Evolutionary conservation across 2,329 filamentous ascomycete species (phyloP).

Genomic region (Magnaporthales sp.): DNA sequence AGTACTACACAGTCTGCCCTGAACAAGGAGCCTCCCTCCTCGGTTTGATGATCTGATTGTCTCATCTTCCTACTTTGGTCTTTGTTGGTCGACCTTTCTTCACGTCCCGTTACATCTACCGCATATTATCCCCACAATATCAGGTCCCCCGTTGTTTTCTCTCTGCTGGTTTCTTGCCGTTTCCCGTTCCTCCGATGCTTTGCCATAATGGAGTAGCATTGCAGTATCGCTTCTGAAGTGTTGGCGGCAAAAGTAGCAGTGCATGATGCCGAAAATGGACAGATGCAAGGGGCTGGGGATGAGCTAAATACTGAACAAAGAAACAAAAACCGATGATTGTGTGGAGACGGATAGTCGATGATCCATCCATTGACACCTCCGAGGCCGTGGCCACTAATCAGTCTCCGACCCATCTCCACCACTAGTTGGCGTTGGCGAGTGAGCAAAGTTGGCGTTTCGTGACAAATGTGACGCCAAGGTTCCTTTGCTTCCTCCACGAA

Average conservation of each 20-base stretch:
- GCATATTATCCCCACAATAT: neutral
- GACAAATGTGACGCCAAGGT: neutral
- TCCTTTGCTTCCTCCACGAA: neutral
- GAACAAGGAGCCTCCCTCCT: neutral
- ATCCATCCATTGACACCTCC: neutral
- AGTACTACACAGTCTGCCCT: neutral
- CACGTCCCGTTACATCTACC: neutral
- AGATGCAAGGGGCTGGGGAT: neutral
- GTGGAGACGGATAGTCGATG: neutral
- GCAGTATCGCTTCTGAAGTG: neutral
- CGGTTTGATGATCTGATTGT: neutral
- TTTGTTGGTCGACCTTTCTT: neutral
- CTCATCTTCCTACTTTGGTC: neutral
- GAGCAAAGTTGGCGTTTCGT: neutral
- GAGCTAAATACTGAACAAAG: neutral
- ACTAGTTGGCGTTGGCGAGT: neutral
- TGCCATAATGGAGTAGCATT: neutral
- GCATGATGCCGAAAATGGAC: neutral
- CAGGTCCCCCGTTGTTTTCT: neutral
- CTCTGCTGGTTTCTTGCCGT: neutral
- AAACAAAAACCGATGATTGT: too few relatives aligned
- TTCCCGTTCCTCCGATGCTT: neutral
- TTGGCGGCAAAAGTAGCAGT: neutral
- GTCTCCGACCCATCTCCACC: neutral
- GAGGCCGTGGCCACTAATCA: neutral